A percentile compares a stretch with the other conserved stretches of the same genome.
Conservation (phyloP, 208 protist genomes). For the Leishmania tarentolae region DNA sequence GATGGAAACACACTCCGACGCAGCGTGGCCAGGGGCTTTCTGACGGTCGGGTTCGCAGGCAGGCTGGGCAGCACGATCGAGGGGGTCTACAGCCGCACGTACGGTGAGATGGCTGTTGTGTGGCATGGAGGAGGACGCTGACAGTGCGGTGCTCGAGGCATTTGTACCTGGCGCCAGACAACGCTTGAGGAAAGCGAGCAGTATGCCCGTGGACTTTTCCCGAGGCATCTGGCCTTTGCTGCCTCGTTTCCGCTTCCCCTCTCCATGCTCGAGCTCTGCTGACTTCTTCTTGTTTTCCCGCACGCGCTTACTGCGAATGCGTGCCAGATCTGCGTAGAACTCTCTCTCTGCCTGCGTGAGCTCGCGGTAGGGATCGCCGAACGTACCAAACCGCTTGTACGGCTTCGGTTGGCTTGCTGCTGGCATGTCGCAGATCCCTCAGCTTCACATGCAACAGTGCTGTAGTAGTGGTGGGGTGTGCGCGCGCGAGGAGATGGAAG, state of each 20-base stretch:
- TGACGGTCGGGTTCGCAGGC: background rate
- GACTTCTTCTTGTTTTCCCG: background rate
- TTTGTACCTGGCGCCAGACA: background rate
- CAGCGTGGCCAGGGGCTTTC: background rate
- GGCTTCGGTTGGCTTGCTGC: background rate
- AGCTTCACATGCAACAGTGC: background rate
- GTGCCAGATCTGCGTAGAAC: background rate
- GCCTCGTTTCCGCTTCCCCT: background rate
- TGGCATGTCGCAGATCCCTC: background rate
- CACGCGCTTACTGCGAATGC: background rate
- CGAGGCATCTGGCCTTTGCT: background rate
- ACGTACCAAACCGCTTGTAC: conserved; percentile 2
- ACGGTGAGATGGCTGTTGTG: background rate
- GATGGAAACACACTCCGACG: background rate
- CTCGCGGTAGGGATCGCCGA: conserved; percentile 2
- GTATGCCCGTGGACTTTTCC: background rate
- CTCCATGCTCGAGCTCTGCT: background rate
- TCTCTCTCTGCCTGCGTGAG: conserved; percentile 7
- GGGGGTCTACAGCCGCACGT: background rate
- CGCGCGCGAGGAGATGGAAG: background rate
- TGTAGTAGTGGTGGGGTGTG: background rate
- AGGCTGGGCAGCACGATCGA: background rate
- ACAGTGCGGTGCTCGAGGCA: background rate
- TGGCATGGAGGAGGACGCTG: background rate
- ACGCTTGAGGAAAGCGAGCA: background rate